phyloP scores from a whole-genome alignment of 257 asterid species.

The Linaria vulgaris region DNA sequence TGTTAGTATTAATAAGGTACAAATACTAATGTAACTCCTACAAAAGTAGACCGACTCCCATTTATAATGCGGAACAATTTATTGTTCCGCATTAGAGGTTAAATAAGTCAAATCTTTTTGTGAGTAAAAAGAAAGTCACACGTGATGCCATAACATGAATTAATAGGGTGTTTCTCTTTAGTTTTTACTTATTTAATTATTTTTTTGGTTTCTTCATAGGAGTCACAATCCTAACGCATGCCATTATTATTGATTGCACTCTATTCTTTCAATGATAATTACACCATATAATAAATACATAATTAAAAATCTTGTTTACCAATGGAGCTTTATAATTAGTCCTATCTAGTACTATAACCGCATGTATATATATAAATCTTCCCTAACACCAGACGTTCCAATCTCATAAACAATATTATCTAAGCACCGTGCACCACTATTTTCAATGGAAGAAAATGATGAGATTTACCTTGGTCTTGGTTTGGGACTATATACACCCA shows the following conservation, averaged over 20 bases:
- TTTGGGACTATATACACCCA: constrained; percentile 34
- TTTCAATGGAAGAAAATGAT: constrained; percentile 34
- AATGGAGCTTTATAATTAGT: neutral
- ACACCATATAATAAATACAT: constrained; percentile 28
- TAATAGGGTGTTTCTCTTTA: too few relatives aligned
- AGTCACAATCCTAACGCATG: constrained; percentile 37
- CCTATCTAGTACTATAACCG: constrained; percentile 1
- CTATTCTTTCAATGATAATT: constrained; percentile 27
- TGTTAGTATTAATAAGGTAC: neutral
- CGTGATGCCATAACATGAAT: too few relatives aligned
- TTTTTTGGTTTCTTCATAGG: constrained; percentile 32
- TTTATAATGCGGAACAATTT: too few relatives aligned
- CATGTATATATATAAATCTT: neutral
- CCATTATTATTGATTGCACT: constrained; percentile 28
- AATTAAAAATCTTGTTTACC: constrained; percentile 19
- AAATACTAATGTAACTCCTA: neutral
- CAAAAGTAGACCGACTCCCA: neutral
- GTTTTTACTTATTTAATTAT: neutral
- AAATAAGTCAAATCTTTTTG: neutral
- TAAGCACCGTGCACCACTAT: too few relatives aligned
- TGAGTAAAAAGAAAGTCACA: too few relatives aligned
- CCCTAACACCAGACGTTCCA: constrained; percentile 2
- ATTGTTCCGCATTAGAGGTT: too few relatives aligned
- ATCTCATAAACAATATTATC: constrained; percentile 17
- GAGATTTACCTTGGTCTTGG: constrained; percentile 34